Evolutionary conservation across 805 yeast species (phyloP), one percentile per base, ranked within the genome.

Genomic region (Saccharomycopsis babjevae): DNA sequence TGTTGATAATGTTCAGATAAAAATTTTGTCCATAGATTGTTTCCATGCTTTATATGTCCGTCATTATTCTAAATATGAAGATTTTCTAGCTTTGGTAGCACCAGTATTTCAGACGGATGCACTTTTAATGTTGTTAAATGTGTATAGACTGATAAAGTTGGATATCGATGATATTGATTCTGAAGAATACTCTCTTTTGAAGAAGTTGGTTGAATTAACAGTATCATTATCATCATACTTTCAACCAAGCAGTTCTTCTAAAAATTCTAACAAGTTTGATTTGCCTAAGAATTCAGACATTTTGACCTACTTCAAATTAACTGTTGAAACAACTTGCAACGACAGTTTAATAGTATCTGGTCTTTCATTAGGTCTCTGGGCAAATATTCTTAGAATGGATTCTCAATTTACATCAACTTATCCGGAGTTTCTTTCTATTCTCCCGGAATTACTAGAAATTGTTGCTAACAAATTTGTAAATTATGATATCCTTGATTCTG

Each of bases 351-450:
- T 93, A n/a, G 85, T 93, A 2, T 86, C 96, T 57, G 97, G 97
- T 0, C 78, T 94, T 18, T 88, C 97, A 0, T 74, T 94, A 58
- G 97, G 91, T 70, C 87, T 94, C 75, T 96, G 99, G 99, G 90
- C 96, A 63, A 83, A 93, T 1, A 83, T 93, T 66, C 74, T 96
- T 58, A 80, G 99, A 67, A 82, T 85, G 61, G 97, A 91, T 66
- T 22, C 30, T 11, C 89, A 85, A 62, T 76, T 88, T 56, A 77
- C 85, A 62, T 38, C 57, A 3, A 63, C 58, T 7, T 36, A 58
- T 15, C 58, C 63, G 3, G 59, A 39, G 8, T 57, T 64, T 18
- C 58, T 56, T 38, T 74, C 74, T 7, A 72, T 86, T 16, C 74
- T 89, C 60, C 86, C 94, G 18, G 83, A 82, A 16, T 74, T 94